Conservation (phyloP, 2,329 filamentous ascomycete genomes). For the Pseudogymnoascus sp. region DNA sequence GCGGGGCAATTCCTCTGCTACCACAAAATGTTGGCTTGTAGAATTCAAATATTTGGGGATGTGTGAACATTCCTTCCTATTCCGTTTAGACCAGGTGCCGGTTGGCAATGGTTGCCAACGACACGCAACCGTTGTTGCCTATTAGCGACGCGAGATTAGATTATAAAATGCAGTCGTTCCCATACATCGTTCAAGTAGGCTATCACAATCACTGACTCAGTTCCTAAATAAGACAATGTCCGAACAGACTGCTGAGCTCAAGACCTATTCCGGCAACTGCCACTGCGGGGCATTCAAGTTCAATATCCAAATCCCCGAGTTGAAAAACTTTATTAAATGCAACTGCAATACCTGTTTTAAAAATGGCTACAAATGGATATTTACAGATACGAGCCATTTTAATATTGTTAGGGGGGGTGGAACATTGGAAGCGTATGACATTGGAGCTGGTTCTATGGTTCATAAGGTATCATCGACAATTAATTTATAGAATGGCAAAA, state of each 20-base stretch:
- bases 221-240: not conserved
- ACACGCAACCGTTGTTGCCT: not conserved
- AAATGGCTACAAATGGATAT: constrained; percentile 40
- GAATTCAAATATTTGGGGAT: not conserved
- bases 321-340: constrained; percentile 51
- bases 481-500: constrained; percentile 18
- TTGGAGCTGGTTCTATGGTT: constrained; percentile 33
- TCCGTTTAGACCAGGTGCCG: not conserved
- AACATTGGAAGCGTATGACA: constrained; percentile 40
- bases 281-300: constrained; percentile 51
- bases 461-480: constrained; percentile 36
- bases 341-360: constrained; percentile 61
- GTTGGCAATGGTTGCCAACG: not conserved
- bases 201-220: not conserved
- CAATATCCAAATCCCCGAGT: constrained; percentile 47
- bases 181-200: not conserved
- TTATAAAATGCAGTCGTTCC: not conserved
- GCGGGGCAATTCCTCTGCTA: not conserved
- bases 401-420: constrained; percentile 43
- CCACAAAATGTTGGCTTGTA: too few species aligned
- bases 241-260: constrained; percentile 1
- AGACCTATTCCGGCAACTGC: constrained; percentile 48
- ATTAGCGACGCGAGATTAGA: not conserved
- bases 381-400: constrained; percentile 32
- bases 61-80: not conserved